Percentiles rank a stretch among this genome's conserved stretches.
phyloP scores from a whole-genome alignment of 306 rosid genomes.

The Neltuma alba region DNA sequence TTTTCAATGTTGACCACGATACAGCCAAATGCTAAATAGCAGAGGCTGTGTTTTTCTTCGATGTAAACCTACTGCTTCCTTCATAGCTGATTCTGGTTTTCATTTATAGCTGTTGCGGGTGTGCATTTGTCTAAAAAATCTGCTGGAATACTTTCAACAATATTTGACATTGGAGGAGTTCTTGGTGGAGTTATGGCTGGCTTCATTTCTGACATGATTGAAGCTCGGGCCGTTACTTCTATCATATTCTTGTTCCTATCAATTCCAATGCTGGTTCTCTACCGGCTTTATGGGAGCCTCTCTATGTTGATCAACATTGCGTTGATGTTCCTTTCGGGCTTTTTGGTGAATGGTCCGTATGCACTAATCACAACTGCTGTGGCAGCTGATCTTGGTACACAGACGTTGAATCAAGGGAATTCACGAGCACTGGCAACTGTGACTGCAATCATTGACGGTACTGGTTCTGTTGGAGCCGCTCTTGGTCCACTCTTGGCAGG shows the following conservation, averaged over 20 bases:
- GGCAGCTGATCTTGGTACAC: slow-evolving; percentile 80
- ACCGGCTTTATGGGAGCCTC: slow-evolving; percentile 72
- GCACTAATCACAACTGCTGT: slow-evolving; percentile 90
- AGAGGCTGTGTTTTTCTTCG: background rate
- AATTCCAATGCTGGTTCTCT: slow-evolving; percentile 38
- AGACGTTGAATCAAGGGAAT: slow-evolving; percentile 41
- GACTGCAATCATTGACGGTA: slow-evolving; percentile 76
- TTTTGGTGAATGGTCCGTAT: slow-evolving; percentile 71
- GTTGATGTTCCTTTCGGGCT: slow-evolving; percentile 74
- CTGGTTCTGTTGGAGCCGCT: slow-evolving; percentile 70
- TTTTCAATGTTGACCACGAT: background rate
- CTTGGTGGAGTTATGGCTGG: slow-evolving; percentile 89
- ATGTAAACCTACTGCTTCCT: background rate
- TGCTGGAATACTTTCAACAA: slow-evolving; percentile 85
- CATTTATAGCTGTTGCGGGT: slow-evolving; percentile 80
- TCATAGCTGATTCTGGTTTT: slow-evolving; percentile 16
- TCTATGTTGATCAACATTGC: slow-evolving; percentile 64
- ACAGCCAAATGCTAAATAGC: background rate
- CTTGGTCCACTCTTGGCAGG: slow-evolving; percentile 75
- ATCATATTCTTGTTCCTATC: slow-evolving; percentile 66
- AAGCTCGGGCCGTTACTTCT: slow-evolving; percentile 87
- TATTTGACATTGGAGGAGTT: slow-evolving; percentile 90
- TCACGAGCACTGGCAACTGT: slow-evolving; percentile 66
- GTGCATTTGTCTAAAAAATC: slow-evolving; percentile 74
- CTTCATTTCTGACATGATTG: slow-evolving; percentile 78